A percentile compares a stretch with the other conserved stretches of the same genome.
phyloP scores from a whole-genome alignment of 306 rosid species.

The Ormosia semicastrata region DNA sequence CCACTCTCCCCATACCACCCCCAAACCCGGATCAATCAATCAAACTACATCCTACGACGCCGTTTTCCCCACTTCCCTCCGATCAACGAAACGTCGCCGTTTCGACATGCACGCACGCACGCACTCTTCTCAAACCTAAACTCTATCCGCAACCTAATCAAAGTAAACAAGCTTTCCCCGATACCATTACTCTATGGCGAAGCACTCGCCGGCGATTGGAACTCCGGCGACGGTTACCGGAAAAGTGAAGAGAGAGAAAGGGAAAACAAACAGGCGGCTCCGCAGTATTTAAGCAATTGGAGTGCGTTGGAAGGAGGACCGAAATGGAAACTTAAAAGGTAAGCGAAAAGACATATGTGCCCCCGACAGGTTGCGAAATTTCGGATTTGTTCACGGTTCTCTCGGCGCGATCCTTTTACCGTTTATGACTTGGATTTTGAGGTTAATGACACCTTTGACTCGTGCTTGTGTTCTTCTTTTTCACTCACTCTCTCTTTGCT shows the following conservation, averaged over 20 bases:
- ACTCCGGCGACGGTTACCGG: conserved; percentile 43
- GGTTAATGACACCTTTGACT: conserved; percentile 2
- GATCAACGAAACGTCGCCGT: conserved; percentile 49
- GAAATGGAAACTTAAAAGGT: conserved; percentile 27
- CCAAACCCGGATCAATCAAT: conserved; percentile 23
- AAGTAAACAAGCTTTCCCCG: not conserved
- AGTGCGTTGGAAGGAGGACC: conserved; percentile 40
- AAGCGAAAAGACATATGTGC: conserved; percentile 11
- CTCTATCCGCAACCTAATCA: not conserved
- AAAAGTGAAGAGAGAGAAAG: conserved; percentile 7
- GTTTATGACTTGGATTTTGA: not conserved
- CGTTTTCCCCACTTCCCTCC: conserved; percentile 36
- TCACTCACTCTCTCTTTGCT: too few relatives aligned
- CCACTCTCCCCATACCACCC: conserved; percentile 61
- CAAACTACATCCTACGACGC: conserved; percentile 44
- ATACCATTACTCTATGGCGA: not conserved
- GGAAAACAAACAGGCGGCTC: conserved; percentile 21
- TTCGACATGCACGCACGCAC: conserved; percentile 54
- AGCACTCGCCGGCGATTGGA: not conserved
- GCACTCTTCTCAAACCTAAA: too few relatives aligned
- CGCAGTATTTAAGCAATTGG: conserved; percentile 17
- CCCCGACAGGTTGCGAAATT: not conserved
- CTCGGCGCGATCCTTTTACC: not conserved
- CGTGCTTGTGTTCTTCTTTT: too few relatives aligned
- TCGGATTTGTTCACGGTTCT: not conserved